phyloP scores from a whole-genome alignment of 2,329 filamentous ascomycete species.

The Claviceps digitariae region DNA sequence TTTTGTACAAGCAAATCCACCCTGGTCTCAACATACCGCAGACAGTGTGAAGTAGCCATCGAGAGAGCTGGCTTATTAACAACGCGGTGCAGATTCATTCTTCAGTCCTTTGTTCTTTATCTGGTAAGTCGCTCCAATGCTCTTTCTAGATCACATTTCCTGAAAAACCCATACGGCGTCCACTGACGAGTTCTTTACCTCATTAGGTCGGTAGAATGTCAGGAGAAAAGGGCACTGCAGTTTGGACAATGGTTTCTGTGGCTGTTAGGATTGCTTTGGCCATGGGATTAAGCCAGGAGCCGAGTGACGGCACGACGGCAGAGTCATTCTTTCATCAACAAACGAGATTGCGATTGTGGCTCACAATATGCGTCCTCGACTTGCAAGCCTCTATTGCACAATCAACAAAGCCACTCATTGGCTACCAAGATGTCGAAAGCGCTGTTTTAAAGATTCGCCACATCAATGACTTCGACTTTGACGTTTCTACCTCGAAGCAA shows the following conservation, averaged over 20 bases:
- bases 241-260: conserved; percentile 6
- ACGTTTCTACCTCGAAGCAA: background rate
- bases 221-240: conserved; percentile 3
- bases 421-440: background rate
- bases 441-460: conserved; percentile 1
- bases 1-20: conserved; percentile 7
- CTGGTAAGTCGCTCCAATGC: conserved; percentile 1
- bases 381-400: conserved; percentile 5
- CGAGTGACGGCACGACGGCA: background rate
- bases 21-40: conserved; percentile 8
- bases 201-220: conserved; percentile 4
- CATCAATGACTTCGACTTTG: conserved; percentile 7
- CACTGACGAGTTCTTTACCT: background rate
- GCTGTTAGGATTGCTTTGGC: conserved; percentile 6
- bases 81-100: conserved; percentile 14
- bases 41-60: conserved; percentile 6
- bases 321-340: conserved; percentile 8
- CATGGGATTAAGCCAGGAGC: conserved; percentile 3
- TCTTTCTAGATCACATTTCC: background rate
- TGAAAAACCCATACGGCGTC: background rate
- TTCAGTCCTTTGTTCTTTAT: conserved; percentile 19
- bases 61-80: conserved; percentile 12
- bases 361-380: conserved; percentile 6
- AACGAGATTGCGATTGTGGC: conserved; percentile 7
- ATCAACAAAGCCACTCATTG: conserved; percentile 5